phyloP scores from a whole-genome alignment of 2,329 filamentous ascomycete species.

The Leptographium lundbergii region DNA sequence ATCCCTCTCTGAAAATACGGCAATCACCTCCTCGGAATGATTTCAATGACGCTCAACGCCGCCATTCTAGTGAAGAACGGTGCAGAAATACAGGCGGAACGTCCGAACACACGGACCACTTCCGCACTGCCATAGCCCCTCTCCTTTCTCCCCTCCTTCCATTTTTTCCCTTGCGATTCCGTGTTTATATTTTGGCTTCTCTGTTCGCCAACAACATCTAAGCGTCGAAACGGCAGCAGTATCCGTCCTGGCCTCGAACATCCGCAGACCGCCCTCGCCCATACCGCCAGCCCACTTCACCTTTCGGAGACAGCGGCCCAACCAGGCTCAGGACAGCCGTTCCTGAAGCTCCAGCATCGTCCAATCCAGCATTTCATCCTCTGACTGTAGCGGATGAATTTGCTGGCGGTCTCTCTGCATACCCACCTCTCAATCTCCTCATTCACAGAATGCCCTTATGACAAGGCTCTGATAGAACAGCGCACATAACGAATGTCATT shows the following conservation, averaged over 20 bases:
- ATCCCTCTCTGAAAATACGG: not conserved
- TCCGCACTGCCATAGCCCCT: slow-evolving; percentile 4
- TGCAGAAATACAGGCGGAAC: slow-evolving; percentile 1
- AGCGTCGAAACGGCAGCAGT: not conserved
- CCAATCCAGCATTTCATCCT: not conserved
- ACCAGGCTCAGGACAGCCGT: not conserved
- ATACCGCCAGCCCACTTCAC: not conserved
- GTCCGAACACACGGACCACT: slow-evolving; percentile 6
- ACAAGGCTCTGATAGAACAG: not conserved
- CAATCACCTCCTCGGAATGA: not conserved
- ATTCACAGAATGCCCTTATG: not conserved
- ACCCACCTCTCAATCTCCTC: not conserved
- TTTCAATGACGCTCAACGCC: not conserved
- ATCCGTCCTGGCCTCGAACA: not conserved
- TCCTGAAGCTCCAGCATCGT: not conserved
- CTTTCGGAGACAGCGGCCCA: not conserved
- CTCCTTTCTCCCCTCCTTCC: slow-evolving; percentile 2
- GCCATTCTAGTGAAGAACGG: not conserved
- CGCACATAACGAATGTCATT: not conserved
- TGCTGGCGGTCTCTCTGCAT: not conserved
- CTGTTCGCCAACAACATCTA: not conserved
- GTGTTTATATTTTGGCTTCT: not conserved
- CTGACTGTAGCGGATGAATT: not conserved
- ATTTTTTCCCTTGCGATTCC: slow-evolving; percentile 1
- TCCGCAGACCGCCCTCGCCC: not conserved